Percentiles rank a stretch among this genome's conserved stretches.
These are phyloP conservation scores for Eucalyptus camaldulensis DNA, from an alignment of 345 rosid genomes.

Conservation along the genomic window DNA sequence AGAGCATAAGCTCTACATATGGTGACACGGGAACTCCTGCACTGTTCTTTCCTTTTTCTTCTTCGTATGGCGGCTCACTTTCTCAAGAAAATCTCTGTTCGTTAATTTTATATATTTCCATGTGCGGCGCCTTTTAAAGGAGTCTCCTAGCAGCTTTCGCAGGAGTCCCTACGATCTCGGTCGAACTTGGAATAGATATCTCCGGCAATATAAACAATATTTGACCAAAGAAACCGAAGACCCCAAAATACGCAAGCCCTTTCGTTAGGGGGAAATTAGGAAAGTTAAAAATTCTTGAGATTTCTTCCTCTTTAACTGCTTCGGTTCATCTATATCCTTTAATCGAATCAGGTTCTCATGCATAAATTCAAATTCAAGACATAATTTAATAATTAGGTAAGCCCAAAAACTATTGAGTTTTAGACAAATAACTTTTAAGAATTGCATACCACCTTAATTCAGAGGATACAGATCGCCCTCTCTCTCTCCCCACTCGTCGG, in stretches of 20 bases:
- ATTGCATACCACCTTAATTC: too few species aligned
- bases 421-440: too few species aligned
- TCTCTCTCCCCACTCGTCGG: too few species aligned
- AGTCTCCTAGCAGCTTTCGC: neutral
- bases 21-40: neutral
- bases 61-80: neutral
- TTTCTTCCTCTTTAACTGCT: too few species aligned
- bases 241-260: neutral
- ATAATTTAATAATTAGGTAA: fast-evolving
- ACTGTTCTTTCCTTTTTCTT: neutral
- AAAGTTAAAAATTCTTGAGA: neutral
- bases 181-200: neutral
- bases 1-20: too few species aligned
- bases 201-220: neutral
- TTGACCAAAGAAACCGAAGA: neutral
- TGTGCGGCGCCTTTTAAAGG: neutral
- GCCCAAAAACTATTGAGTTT: fast-evolving
- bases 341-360: fast-evolving
- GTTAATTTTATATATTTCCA: too few species aligned
- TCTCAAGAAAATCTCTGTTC: neutral
- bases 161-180: neutral
- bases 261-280: neutral
- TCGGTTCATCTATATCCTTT: neutral
- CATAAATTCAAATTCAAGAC: too few species aligned
- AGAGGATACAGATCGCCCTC: too few species aligned